Base-by-base conservation (phyloP, 1,284 basidiomycete genomes). In the Schizophyllum commune region DNA sequence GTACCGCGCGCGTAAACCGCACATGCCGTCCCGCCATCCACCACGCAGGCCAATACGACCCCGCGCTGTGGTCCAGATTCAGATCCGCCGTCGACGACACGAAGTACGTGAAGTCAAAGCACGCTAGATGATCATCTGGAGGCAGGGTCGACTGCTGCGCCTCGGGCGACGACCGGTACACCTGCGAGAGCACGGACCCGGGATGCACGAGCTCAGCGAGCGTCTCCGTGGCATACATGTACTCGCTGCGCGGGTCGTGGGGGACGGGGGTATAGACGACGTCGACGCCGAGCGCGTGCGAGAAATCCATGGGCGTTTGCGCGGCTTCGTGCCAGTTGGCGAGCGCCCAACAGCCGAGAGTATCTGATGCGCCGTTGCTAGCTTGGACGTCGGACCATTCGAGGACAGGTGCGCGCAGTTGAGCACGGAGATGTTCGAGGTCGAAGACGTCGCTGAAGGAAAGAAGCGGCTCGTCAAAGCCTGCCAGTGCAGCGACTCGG, bases 71-170 rank as follows among this genome's bases (percentile, higher is more conserved):
- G 33, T 68, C 62, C 73, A 73, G 73, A 58, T 75, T 73, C 52
- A 65, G 72, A 1, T 65, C 58, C 32, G 68, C 65, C 15, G 66
- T 62, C 6, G 72, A 73, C 4, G 66, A 66, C 22, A 69, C 64
- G 63, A 69, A 78, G 61, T 79, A 80, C 60, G 78, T 63, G 21
- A 71, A 69, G 60, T 80, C 78, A 63, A 77, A 79, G 66, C 77
- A 79, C 5, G 74, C 63, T 61, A 80, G 56, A 9, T 75, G 74
- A 27, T 69, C 71, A 52, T 76, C 72, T 1, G 78, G 77, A 2
- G 66, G 61, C 27, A 72, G 55, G 17, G 58, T 62, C 33, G 70
- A 67, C 17, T 47, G 4, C 17, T 3, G 3, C 3, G 39, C 9
- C 39, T 47, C 39, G 39, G 13, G 8, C 9, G 9, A 4, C 39